Conservation (phyloP, 306 rosid species). For the barrel medic (Medicago truncatula) region DNA sequence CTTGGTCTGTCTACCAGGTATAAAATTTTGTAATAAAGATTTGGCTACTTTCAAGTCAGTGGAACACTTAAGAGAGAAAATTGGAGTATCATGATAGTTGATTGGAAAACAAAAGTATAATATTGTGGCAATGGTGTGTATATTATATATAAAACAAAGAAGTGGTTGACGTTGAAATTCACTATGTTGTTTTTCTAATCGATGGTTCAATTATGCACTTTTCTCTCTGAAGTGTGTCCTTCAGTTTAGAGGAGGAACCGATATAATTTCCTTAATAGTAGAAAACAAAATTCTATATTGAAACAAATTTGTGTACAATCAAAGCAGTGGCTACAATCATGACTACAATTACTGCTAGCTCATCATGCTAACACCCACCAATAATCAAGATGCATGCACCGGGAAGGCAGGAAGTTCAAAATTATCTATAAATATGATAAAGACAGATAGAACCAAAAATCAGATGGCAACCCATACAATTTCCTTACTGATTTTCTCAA, state of each 20-base stretch:
- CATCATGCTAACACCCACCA: background rate
- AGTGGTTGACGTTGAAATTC: no score
- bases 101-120: background rate
- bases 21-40: background rate
- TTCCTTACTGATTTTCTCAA: constrained; percentile 15
- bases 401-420: background rate
- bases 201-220: background rate
- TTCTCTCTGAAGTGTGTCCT: background rate
- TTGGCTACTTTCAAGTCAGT: background rate
- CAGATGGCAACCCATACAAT: constrained; percentile 1
- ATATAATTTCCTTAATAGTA: background rate
- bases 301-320: background rate
- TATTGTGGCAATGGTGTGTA: background rate
- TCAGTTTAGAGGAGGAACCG: background rate
- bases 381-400: background rate
- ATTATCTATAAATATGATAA: background rate
- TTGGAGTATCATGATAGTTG: background rate
- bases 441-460: background rate
- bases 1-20: background rate
- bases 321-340: background rate
- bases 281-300: constrained; percentile 2
- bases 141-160: background rate
- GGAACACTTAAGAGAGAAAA: constrained; percentile 3
- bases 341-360: background rate
- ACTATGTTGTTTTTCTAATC: background rate